Evolutionary conservation across 2,329 filamentous ascomycete genomes (phyloP), one percentile per base, ranked within the genome.

Genomic region (Penicillium sp.): DNA sequence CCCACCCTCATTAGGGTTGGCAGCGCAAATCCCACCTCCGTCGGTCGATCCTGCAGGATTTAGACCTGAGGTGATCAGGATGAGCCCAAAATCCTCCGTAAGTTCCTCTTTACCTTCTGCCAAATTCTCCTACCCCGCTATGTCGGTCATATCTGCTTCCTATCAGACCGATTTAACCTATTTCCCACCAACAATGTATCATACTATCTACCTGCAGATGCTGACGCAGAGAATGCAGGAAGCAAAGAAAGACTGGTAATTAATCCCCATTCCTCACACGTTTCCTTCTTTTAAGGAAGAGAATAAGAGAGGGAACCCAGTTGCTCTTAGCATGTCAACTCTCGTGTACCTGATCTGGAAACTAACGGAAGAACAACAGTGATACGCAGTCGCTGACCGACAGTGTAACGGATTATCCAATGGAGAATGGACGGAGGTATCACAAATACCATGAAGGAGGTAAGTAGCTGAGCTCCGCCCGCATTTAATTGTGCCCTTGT

Each of bases 381-480:
- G 74, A 77, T 42, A 77, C 75, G 0, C 69, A 75, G 58, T 77
- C 75, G 13, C 61, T 78, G 52, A 76, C 74, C 43, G 68, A 67
- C 45, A 77, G 73, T 64, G 71, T 77, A 53, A 77, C 68, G 47
- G 73, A 77, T 52, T 78, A 77, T 60, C 74, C 74, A 7, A 63
- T 72, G 7, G 71, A 75, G 39, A 71, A 77, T 66, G 75, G 75
- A 36, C 68, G 76, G 62, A 68, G 71, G 58, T 78, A 78, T 60
- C 76, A 78, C 60, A 74, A 61, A 54, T 78, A 77, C 55, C 75
- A 76, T 64, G 75, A 77, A 62, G 76, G 75, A 60, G 63, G 72
- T 75, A 66, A 54, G 72, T 66, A 48, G 16, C 24, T 23, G 39
- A 39, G 16, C 14, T 48, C 23, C 19, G 18, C 37, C 18, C 21